Conservation (phyloP, 202 grass and related monocot genomes). For the Carex arenaria region DNA sequence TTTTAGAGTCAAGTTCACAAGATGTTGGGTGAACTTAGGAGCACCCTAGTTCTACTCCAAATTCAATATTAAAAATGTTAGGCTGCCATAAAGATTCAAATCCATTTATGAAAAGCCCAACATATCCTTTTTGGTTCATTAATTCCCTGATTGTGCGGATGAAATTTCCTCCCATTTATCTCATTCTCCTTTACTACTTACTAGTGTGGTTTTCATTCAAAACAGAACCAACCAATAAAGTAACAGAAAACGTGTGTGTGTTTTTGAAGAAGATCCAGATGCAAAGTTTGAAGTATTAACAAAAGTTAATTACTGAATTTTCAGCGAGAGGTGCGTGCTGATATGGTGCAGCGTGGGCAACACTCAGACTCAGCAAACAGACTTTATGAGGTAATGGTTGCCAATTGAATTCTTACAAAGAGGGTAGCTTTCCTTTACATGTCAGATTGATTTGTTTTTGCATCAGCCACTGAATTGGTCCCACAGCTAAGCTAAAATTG, state of each 20-base stretch:
- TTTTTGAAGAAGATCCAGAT: not conserved
- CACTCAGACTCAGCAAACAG: not conserved
- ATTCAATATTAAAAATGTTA: not conserved
- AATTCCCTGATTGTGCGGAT: not conserved
- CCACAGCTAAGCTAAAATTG: not conserved
- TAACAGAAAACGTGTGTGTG: no score
- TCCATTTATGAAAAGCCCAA: not conserved
- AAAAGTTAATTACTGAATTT: not conserved
- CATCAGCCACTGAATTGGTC: not conserved
- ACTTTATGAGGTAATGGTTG: not conserved
- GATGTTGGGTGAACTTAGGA: no score
- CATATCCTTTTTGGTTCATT: not conserved
- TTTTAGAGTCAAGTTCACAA: no score
- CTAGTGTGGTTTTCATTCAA: not conserved
- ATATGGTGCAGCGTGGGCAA: slow-evolving; percentile 4
- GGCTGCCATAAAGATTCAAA: not conserved
- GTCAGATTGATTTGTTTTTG: slow-evolving; percentile 8
- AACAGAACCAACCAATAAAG: not conserved
- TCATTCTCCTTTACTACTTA: not conserved
- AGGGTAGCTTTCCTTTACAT: not conserved
- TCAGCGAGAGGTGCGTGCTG: not conserved
- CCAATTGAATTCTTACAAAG: not conserved
- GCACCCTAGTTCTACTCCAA: no score
- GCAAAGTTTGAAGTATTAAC: not conserved
- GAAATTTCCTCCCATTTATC: not conserved